Evolutionary conservation across 108 stramenopile species (phyloP).

Genomic region (Cyclotella atomus): DNA sequence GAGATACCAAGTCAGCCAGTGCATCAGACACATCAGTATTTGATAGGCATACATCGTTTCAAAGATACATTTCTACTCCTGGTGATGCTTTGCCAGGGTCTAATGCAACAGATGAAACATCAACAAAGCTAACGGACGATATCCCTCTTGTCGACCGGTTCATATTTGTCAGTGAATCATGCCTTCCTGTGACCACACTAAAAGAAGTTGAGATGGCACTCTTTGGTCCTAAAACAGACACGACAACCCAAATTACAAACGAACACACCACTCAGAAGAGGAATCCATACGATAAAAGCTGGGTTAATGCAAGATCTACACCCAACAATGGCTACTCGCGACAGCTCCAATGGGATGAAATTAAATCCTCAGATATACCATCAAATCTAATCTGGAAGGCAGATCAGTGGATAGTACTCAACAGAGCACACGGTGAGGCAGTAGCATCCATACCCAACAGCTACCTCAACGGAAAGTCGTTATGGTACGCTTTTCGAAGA

Average conservation of each 20-base stretch:
- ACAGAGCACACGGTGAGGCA: conserved; percentile 61
- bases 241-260: not conserved
- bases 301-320: conserved; percentile 73
- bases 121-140: conserved; percentile 10
- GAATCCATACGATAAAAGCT: conserved; percentile 46
- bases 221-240: conserved; percentile 43
- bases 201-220: conserved; percentile 59
- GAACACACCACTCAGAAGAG: not conserved
- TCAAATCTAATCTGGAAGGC: conserved; percentile 84
- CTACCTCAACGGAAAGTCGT: conserved; percentile 59
- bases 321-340: conserved; percentile 88
- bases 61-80: conserved; percentile 41
- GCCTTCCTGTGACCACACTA: conserved; percentile 77
- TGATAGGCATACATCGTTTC: conserved; percentile 4
- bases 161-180: conserved; percentile 86
- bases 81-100: conserved; percentile 21
- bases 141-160: conserved; percentile 81
- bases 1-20: conserved; percentile 25
- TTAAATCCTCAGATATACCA: conserved; percentile 63
- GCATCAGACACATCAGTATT: not conserved
- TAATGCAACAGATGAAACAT: conserved; percentile 2
- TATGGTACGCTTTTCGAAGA: conserved; percentile 75
- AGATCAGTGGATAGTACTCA: conserved; percentile 87
- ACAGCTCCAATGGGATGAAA: conserved; percentile 82
- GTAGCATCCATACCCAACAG: conserved; percentile 46